Evolutionary conservation across 1,284 basidiomycete genomes (phyloP).

Genomic region (Sporisorium scitamineum): DNA sequence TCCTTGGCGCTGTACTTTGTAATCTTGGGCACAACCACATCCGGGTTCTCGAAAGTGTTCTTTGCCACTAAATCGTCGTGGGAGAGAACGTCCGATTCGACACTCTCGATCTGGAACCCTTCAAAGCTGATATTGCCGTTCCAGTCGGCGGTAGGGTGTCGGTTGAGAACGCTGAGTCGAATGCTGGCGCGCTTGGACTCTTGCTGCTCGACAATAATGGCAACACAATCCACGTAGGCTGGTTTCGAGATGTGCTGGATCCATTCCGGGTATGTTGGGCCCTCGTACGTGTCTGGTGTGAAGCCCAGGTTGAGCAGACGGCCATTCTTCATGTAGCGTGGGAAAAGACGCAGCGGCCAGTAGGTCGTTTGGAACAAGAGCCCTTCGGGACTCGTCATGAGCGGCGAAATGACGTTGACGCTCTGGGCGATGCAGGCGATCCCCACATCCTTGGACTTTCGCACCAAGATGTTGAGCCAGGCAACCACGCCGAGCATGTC

Average conservation of each 20-base stretch:
- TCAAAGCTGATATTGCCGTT: conserved; percentile 28
- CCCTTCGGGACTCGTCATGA: conserved; percentile 70
- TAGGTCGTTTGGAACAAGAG: conserved; percentile 74
- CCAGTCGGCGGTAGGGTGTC: conserved; percentile 65
- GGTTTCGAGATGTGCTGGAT: conserved; percentile 69
- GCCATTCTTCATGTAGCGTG: conserved; percentile 74
- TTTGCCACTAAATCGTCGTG: conserved; percentile 39
- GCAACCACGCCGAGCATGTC: conserved; percentile 76
- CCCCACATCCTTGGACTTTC: conserved; percentile 75
- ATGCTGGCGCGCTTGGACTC: conserved; percentile 67
- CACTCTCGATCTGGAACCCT: conserved; percentile 35
- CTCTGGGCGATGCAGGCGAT: conserved; percentile 78
- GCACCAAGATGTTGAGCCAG: conserved; percentile 77
- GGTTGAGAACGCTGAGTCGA: conserved; percentile 73
- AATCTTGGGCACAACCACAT: conserved; percentile 33
- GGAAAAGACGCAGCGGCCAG: conserved; percentile 74
- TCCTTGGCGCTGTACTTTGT: conserved; percentile 29
- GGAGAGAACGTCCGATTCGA: conserved; percentile 39
- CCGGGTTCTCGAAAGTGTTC: conserved; percentile 46
- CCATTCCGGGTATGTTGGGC: conserved; percentile 73
- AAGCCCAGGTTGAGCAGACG: conserved; percentile 71
- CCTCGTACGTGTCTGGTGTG: conserved; percentile 71
- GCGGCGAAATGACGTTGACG: conserved; percentile 74
- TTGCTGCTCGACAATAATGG: conserved; percentile 70
- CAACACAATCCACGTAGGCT: conserved; percentile 73